Percentiles rank a stretch among this genome's conserved stretches.
phyloP scores from a whole-genome alignment of 176 grass and related monocot genomes.

The Carex pumila region DNA sequence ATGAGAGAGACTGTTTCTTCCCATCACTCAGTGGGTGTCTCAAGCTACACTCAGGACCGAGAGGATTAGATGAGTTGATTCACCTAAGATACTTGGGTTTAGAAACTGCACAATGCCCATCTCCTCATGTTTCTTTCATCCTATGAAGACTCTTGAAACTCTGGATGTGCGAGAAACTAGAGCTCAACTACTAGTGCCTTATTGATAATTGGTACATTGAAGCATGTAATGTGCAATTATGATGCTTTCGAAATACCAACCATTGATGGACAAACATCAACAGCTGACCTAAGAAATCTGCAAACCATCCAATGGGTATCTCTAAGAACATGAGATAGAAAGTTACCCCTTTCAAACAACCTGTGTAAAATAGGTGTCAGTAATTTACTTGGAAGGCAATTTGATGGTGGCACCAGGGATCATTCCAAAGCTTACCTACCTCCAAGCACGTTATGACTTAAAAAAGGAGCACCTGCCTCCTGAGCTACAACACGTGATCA shows the following conservation, averaged over 20 bases:
- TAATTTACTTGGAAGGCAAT: not conserved
- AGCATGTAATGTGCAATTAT: not conserved
- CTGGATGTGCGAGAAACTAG: not conserved
- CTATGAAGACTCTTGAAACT: not conserved
- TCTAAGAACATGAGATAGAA: not conserved
- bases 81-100: not conserved
- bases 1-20: too few species aligned
- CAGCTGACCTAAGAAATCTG: not conserved
- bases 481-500: not conserved
- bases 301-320: not conserved
- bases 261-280: not conserved
- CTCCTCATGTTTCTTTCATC: not conserved
- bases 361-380: not conserved
- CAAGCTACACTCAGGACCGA: not conserved
- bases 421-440: not conserved
- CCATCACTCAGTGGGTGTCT: not conserved
- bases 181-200: not conserved
- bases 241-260: too few species aligned
- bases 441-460: not conserved
- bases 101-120: not conserved
- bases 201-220: not conserved
- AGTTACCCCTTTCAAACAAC: not conserved
- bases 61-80: not conserved
- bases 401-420: not conserved
- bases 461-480: not conserved